Evolutionary conservation across 768 basidiomycete genomes (phyloP).

Genomic region (Coprinopsis cinerea): DNA sequence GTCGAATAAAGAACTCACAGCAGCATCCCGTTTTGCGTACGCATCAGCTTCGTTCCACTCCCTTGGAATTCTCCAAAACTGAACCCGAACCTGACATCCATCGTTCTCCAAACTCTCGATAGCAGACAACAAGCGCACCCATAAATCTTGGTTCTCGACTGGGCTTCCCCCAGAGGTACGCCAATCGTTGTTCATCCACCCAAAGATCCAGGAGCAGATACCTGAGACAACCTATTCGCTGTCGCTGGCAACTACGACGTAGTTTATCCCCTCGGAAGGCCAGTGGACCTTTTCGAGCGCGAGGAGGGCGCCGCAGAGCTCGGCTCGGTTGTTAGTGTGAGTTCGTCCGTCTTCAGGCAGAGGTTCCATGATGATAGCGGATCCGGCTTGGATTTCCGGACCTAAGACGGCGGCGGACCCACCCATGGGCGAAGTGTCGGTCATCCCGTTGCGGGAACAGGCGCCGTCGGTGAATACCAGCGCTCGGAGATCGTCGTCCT

Average conservation of each 20-base stretch:
- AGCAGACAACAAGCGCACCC: neutral
- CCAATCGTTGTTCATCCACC: neutral
- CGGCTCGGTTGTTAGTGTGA: conserved; percentile 12
- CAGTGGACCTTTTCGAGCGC: conserved; percentile 3
- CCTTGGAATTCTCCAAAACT: conserved; percentile 10
- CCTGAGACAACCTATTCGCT: conserved; percentile 11
- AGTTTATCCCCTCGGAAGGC: conserved; percentile 8
- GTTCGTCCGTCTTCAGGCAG: neutral
- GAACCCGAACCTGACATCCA: conserved; percentile 4
- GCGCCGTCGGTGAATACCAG: neutral
- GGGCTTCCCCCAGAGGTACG: neutral
- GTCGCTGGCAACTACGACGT: conserved; percentile 9
- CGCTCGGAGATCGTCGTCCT: neutral
- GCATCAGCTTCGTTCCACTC: conserved; percentile 10
- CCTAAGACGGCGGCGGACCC: neutral
- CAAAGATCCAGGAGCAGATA: neutral
- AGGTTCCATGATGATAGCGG: neutral
- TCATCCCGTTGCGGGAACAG: neutral
- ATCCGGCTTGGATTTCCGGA: neutral
- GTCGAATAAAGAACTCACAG: too few relatives aligned
- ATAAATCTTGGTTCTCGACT: neutral
- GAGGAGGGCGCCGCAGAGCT: conserved; percentile 3
- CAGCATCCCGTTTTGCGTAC: conserved; percentile 5
- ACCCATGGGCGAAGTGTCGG: conserved; percentile 32
- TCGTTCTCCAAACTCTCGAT: neutral